Evolutionary conservation across 805 yeast species (phyloP).

Genomic region (Metschnikowia lachancei): DNA sequence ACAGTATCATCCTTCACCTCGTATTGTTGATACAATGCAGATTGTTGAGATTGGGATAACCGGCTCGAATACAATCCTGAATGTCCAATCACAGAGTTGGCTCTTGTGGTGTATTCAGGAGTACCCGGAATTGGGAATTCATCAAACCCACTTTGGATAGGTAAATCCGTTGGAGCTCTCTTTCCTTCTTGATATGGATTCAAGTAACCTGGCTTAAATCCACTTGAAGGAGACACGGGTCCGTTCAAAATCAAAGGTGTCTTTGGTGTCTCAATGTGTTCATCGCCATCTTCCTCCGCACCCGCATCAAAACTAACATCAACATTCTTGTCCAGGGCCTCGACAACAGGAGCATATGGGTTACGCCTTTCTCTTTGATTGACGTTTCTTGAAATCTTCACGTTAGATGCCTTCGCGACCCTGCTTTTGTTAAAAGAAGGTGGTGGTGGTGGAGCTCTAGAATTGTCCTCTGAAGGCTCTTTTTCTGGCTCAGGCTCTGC

Average conservation of each 20-base stretch:
- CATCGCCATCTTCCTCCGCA: conserved; percentile 9
- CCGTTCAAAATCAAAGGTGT: conserved; percentile 14
- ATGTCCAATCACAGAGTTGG: conserved; percentile 41
- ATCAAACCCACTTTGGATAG: conserved; percentile 25
- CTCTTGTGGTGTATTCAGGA: conserved; percentile 44
- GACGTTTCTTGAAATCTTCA: background rate
- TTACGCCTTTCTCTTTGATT: conserved; percentile 1
- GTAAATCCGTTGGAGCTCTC: conserved; percentile 7
- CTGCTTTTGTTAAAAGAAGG: background rate
- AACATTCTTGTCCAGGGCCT: conserved; percentile 21
- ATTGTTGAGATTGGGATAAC: conserved; percentile 44
- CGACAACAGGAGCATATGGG: conserved; percentile 7
- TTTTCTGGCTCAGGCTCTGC: background rate
- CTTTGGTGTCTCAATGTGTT: conserved; percentile 1
- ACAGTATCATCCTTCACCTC: conserved; percentile 47
- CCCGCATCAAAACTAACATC: conserved; percentile 35
- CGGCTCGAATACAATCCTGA: conserved; percentile 37
- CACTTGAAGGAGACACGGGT: conserved; percentile 3
- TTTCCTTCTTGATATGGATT: conserved; percentile 27
- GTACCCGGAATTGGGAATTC: conserved; percentile 47
- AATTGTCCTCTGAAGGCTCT: background rate
- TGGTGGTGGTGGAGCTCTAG: conserved; percentile 1
- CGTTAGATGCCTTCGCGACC: background rate
- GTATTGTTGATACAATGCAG: conserved; percentile 43
- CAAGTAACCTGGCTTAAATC: conserved; percentile 20